Evolutionary conservation across 2,329 filamentous ascomycete genomes (phyloP).

Genomic region (Phialocephala sp.): DNA sequence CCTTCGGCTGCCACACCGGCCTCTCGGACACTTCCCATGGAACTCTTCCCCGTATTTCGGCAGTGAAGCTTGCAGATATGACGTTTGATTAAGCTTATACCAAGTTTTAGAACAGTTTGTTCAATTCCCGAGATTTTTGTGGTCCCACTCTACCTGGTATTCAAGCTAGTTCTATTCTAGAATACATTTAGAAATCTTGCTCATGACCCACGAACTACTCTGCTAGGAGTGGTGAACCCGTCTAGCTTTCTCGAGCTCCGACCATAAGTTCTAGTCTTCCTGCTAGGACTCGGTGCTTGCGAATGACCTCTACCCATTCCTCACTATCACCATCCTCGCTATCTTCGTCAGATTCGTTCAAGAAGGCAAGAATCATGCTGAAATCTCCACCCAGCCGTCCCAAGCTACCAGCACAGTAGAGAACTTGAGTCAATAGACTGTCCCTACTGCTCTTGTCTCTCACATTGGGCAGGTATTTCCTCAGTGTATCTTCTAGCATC

Average conservation of each 20-base stretch:
- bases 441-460: constrained; percentile 81
- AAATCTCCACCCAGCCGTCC: constrained; percentile 93
- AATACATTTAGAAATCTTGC: constrained; percentile 3
- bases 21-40: not conserved
- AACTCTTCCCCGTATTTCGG: not conserved
- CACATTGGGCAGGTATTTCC: constrained; percentile 79
- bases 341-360: constrained; percentile 40
- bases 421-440: constrained; percentile 86
- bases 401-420: constrained; percentile 91
- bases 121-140: not conserved
- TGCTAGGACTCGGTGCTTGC: constrained; percentile 83
- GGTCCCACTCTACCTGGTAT: not conserved
- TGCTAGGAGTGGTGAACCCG: not conserved
- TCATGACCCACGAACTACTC: not conserved
- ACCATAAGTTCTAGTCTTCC: constrained; percentile 76
- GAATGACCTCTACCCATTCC: constrained; percentile 89
- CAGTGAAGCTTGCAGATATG: not conserved
- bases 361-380: constrained; percentile 79
- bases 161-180: constrained; percentile 1
- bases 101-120: not conserved
- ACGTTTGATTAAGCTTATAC: not conserved
- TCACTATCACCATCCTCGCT: constrained; percentile 48
- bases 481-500: constrained; percentile 78
- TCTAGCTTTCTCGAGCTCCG: constrained; percentile 45
- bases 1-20: too few species aligned